phyloP scores from a whole-genome alignment of 129 eudicot genomes.

The Chrysanthemum seticuspe region DNA sequence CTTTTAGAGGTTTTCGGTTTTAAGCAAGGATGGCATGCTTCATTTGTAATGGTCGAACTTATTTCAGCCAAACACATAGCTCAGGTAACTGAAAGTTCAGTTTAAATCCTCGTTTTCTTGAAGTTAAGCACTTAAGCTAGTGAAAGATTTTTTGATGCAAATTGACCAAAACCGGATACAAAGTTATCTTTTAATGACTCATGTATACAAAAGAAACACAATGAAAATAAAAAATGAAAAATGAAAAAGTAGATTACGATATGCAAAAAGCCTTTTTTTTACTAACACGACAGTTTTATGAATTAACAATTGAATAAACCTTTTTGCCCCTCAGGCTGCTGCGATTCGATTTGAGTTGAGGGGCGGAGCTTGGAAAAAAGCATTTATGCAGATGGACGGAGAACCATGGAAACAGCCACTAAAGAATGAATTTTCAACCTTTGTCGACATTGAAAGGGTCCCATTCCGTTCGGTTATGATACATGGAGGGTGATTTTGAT shows the following conservation, averaged over 20 bases:
- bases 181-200: too few relatives aligned
- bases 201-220: too few relatives aligned
- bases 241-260: too few relatives aligned
- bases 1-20: slow-evolving; percentile 84
- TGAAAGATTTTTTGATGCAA: too few relatives aligned
- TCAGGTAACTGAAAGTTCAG: slow-evolving; percentile 48
- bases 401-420: slow-evolving; percentile 99
- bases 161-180: too few relatives aligned
- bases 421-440: slow-evolving; percentile 68
- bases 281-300: not conserved
- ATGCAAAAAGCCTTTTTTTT: not conserved
- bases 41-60: slow-evolving; percentile 96
- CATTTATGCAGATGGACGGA: slow-evolving; percentile 92
- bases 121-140: too few relatives aligned
- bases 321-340: slow-evolving; percentile 54
- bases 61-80: slow-evolving; percentile 97
- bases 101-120: too few relatives aligned
- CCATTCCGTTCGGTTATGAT: slow-evolving; percentile 78
- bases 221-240: too few relatives aligned
- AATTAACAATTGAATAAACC: not conserved
- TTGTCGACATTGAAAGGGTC: slow-evolving; percentile 79
- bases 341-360: slow-evolving; percentile 81
- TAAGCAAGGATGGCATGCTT: slow-evolving; percentile 99
- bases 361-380: slow-evolving; percentile 90
- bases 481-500: slow-evolving; percentile 40